Percentiles rank a stretch among this genome's conserved stretches.
Conservation (phyloP, 140 eudicot genomes). For the Anethum foeniculum region DNA sequence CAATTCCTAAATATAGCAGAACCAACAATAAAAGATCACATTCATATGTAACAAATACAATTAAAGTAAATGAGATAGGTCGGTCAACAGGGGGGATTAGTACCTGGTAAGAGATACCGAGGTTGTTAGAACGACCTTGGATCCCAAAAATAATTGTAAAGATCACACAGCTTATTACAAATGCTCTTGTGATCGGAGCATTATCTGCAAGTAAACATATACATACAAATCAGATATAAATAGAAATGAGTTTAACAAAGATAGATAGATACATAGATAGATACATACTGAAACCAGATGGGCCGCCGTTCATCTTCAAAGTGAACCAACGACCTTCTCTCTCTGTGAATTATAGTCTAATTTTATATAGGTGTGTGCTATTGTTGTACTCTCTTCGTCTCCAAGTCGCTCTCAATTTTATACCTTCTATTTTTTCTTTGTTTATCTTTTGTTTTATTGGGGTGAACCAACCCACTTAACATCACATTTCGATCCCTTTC, state of each 20-base stretch:
- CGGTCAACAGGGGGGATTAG: neutral
- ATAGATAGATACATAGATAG: neutral
- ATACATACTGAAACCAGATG: conserved; percentile 88
- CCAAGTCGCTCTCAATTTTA: conserved; percentile 11
- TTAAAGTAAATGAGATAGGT: neutral
- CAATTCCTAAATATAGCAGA: neutral
- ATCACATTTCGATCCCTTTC: too few species aligned
- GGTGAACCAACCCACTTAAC: neutral
- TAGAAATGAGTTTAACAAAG: neutral
- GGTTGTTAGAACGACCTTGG: conserved; percentile 65
- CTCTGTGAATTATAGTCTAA: neutral
- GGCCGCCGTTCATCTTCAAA: conserved; percentile 93
- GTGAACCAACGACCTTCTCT: conserved; percentile 41
- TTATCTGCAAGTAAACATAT: conserved; percentile 34
- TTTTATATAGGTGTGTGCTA: neutral
- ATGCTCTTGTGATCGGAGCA: conserved; percentile 70
- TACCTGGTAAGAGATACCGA: conserved; percentile 69
- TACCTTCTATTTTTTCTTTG: neutral
- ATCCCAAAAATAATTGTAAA: conserved; percentile 76
- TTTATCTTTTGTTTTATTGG: neutral
- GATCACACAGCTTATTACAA: conserved; percentile 53
- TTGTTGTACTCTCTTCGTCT: neutral
- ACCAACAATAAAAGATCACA: neutral
- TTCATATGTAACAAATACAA: neutral
- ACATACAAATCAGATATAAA: neutral